Evolutionary conservation across 108 stramenopile species (phyloP).

Genomic region (Epipyxis sp.): DNA sequence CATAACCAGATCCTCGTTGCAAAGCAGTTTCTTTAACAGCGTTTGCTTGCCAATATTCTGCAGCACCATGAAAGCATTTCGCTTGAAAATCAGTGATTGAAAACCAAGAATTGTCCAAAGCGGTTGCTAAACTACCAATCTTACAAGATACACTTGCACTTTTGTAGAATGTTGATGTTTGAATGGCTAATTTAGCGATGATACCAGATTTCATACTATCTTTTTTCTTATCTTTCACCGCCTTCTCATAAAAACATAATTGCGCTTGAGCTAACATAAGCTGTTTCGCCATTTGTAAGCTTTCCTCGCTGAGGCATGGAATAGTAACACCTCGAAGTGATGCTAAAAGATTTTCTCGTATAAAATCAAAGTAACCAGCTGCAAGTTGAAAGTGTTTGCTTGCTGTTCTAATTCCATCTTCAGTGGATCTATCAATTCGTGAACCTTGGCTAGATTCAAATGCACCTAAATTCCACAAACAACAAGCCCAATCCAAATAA

Average conservation of each 20-base stretch:
- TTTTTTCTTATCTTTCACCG: constrained; percentile 29
- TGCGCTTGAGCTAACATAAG: constrained; percentile 50
- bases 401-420: constrained; percentile 36
- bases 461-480: constrained; percentile 39
- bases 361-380: constrained; percentile 37
- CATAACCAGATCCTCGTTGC: constrained; percentile 18
- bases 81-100: constrained; percentile 38
- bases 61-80: constrained; percentile 40
- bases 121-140: neutral
- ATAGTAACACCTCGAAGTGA: neutral
- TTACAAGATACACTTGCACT: neutral
- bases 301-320: constrained; percentile 29
- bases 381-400: constrained; percentile 39
- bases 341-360: constrained; percentile 18
- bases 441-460: constrained; percentile 17
- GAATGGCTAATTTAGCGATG: constrained; percentile 31
- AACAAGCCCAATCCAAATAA: constrained; percentile 36
- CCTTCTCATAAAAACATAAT: constrained; percentile 51
- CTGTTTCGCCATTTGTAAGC: constrained; percentile 27
- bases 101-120: constrained; percentile 42
- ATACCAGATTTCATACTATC: constrained; percentile 30
- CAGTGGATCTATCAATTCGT: constrained; percentile 30
- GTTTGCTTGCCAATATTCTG: constrained; percentile 35
- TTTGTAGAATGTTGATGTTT: constrained; percentile 31
- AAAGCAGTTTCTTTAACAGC: constrained; percentile 24